Evolutionary conservation across 148 eudicot genomes (phyloP), one percentile per base, ranked within the genome.

Genomic region (Drosera capensis): DNA sequence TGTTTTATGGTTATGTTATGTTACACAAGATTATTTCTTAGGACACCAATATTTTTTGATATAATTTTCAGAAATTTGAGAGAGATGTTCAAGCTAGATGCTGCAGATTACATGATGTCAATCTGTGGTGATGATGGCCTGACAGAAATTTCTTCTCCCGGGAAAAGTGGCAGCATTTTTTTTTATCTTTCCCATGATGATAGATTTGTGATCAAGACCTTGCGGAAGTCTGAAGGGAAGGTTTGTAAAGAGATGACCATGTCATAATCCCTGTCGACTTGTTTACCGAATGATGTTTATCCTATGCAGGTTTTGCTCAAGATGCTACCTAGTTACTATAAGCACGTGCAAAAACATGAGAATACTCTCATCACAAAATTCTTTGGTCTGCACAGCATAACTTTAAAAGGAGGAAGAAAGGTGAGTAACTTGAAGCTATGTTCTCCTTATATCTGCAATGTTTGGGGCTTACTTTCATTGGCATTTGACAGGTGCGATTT

Each of bases 71-170:
- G 99, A 88, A 80, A 90, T 55, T 46, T 90, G 78, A 75, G 95
- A 68, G 99, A 81, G 70, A 42, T 90, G 88, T 90, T 90, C 71
- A 85, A 78, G 88, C 59, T 90, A 34, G 75, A 81, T 68, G 85
- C 99, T 63, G 88, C 99, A 37, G 99, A 92, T 34, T 92, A 85
- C 66, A 92, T 92, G 99, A 85, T 92, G 95, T 92, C 99, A 39
- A 85, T 92, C 20, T 92, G 99, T 56, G 99, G 95, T 18, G 88
- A 85, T 61, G 75, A 92, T 64, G 95, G 88, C 48, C 68, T 92
- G 45, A 77, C 88, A 64, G 95, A 76, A 63, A 71, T 78, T 53
- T 67, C 67, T 58, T 92, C 99, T 38, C 71, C 95, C 0, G 99
- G 99, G 35, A 92, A 92, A 71, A 92, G 99, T 66, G 99, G 99